Evolutionary conservation across 495 filamentous ascomycete species (phyloP).

Genomic region (Trichoderma reesei): DNA sequence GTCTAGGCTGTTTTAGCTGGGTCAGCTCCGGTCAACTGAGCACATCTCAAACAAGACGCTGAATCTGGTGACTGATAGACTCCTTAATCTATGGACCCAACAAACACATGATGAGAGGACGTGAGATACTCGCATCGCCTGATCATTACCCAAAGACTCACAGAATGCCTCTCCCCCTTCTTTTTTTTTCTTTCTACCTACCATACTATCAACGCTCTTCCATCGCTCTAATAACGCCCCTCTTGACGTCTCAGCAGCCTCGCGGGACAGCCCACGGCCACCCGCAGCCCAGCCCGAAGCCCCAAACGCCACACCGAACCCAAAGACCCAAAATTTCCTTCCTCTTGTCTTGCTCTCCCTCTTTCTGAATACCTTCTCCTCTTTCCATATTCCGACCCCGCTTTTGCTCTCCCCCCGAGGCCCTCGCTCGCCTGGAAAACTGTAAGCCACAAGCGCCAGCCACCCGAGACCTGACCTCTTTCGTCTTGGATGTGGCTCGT

Average conservation of each 20-base stretch:
- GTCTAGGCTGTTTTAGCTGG: not conserved
- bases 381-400: not conserved
- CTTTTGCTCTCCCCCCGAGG: not conserved
- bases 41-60: too few species aligned
- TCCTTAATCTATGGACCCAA: too few species aligned
- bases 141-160: too few species aligned
- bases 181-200: too few species aligned
- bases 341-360: not conserved
- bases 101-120: too few species aligned
- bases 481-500: slow-evolving; percentile 3
- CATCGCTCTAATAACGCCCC: too few species aligned
- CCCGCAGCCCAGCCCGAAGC: not conserved
- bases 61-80: too few species aligned
- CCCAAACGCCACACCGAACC: not conserved
- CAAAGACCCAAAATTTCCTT: not conserved
- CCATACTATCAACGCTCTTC: too few species aligned
- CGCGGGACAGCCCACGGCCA: not conserved
- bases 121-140: not conserved
- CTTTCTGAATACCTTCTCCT: too few species aligned
- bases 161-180: too few species aligned
- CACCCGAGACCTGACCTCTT: not conserved
- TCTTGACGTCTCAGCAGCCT: slow-evolving; percentile 3
- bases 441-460: not conserved
- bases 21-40: not conserved
- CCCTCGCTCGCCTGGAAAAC: not conserved